Percentiles rank a stretch among this genome's conserved stretches.
Conservation (phyloP, 192 early-diverging fungal species). For the Coemansia sp. region DNA sequence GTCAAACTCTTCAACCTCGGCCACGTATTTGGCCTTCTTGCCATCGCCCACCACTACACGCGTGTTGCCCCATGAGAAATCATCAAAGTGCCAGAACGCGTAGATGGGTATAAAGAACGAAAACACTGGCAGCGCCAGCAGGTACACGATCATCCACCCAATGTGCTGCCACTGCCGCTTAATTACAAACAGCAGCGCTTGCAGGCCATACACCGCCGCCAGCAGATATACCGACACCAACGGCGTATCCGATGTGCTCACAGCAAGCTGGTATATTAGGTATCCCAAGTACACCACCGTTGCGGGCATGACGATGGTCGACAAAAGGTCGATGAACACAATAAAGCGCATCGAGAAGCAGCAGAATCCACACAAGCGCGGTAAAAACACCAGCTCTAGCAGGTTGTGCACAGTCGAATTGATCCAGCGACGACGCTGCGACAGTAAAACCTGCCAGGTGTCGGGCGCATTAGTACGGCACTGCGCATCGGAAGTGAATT, state of each 20-base stretch:
- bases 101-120: slow-evolving; percentile 87
- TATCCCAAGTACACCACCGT: slow-evolving; percentile 89
- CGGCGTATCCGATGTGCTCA: slow-evolving; percentile 63
- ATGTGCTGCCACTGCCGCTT: slow-evolving; percentile 92
- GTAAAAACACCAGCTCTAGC: slow-evolving; percentile 88
- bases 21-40: slow-evolving; percentile 60
- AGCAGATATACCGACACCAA: slow-evolving; percentile 83
- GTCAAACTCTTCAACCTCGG: slow-evolving; percentile 75
- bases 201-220: slow-evolving; percentile 85
- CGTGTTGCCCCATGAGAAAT: slow-evolving; percentile 99
- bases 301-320: slow-evolving; percentile 93
- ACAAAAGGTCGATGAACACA: slow-evolving; percentile 92
- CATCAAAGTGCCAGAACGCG: slow-evolving; percentile 99
- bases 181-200: slow-evolving; percentile 85
- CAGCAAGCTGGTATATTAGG: slow-evolving; percentile 68
- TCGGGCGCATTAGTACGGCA: slow-evolving; percentile 97
- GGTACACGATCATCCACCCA: slow-evolving; percentile 97
- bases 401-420: slow-evolving; percentile 99
- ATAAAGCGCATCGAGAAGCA: slow-evolving; percentile 99
- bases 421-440: slow-evolving; percentile 99
- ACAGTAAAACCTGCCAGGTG: slow-evolving; percentile 90
- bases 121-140: slow-evolving; percentile 90
- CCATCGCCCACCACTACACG: slow-evolving; percentile 87
- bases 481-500: slow-evolving; percentile 93
- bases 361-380: slow-evolving; percentile 95